Evolutionary conservation across 805 yeast species (phyloP).

Genomic region (Saturnispora besseyi): DNA sequence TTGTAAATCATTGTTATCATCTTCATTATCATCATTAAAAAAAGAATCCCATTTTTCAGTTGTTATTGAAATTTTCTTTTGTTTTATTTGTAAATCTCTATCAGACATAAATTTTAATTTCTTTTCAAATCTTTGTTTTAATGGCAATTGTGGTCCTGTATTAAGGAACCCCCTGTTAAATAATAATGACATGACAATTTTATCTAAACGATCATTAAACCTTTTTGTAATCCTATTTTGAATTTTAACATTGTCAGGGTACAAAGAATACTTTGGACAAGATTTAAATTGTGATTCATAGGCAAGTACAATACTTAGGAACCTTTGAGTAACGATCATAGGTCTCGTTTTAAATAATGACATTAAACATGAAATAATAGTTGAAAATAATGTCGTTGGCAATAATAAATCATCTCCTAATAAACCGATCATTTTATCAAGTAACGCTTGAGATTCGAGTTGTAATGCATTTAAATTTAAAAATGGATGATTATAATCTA

Average conservation of each 20-base stretch:
- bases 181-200: constrained; percentile 26
- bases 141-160: constrained; percentile 20
- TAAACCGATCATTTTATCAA: constrained; percentile 54
- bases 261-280: constrained; percentile 34
- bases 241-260: constrained; percentile 10
- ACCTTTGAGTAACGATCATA: constrained; percentile 41
- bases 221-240: constrained; percentile 25
- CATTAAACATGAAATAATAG: constrained; percentile 57
- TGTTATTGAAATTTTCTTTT: constrained; percentile 21
- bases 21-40: constrained; percentile 35
- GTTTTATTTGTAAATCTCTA: constrained; percentile 22
- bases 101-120: constrained; percentile 26
- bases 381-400: constrained; percentile 53
- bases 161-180: constrained; percentile 27
- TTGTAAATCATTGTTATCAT: constrained; percentile 16
- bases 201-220: constrained; percentile 30
- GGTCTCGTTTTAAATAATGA: constrained; percentile 61
- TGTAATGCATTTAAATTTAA: constrained; percentile 44
- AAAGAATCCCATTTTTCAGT: constrained; percentile 30
- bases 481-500: constrained; percentile 46
- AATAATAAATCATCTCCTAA: constrained; percentile 47
- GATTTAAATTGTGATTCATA: constrained; percentile 52
- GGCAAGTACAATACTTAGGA: constrained; percentile 48
- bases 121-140: constrained; percentile 27
- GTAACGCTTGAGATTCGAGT: constrained; percentile 58